Percentiles rank a stretch among this genome's conserved stretches.
Conservation (phyloP, 257 asterid genomes). For the Solanum chiquidenum region DNA sequence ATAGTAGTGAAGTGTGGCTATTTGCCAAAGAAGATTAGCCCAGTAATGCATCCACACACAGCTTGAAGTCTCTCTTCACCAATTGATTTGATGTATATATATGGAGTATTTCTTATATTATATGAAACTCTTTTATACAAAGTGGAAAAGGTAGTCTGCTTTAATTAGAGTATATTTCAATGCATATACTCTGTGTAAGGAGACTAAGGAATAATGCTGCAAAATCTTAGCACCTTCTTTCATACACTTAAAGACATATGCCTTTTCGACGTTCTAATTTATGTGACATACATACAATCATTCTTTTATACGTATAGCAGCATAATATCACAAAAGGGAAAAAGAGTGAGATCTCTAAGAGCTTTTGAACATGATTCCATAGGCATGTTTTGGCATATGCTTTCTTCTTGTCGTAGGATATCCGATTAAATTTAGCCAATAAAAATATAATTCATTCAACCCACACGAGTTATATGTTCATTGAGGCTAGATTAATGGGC, state of each 20-base stretch:
- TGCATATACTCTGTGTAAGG: not conserved
- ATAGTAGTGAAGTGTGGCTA: not conserved
- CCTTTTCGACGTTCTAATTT: not conserved
- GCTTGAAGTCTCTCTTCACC: not conserved
- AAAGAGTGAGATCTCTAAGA: not conserved
- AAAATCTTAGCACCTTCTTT: not conserved
- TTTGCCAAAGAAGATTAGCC: constrained; percentile 5
- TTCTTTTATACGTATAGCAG: not conserved
- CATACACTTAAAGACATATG: not conserved
- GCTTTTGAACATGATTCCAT: not conserved
- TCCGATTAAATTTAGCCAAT: not conserved
- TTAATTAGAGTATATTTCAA: not conserved
- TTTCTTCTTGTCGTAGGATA: not conserved
- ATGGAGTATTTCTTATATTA: not conserved
- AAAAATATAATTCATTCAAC: not conserved
- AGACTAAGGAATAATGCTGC: not conserved
- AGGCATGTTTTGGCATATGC: not conserved
- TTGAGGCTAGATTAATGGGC: not conserved
- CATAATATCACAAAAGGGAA: not conserved
- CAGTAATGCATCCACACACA: not conserved
- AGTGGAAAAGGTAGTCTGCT: not conserved
- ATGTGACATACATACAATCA: not conserved
- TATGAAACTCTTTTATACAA: not conserved
- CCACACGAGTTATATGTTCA: not conserved
- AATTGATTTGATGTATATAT: not conserved